Base-by-base conservation (phyloP, 495 filamentous ascomycete genomes). In the Acidiella bohemica region DNA sequence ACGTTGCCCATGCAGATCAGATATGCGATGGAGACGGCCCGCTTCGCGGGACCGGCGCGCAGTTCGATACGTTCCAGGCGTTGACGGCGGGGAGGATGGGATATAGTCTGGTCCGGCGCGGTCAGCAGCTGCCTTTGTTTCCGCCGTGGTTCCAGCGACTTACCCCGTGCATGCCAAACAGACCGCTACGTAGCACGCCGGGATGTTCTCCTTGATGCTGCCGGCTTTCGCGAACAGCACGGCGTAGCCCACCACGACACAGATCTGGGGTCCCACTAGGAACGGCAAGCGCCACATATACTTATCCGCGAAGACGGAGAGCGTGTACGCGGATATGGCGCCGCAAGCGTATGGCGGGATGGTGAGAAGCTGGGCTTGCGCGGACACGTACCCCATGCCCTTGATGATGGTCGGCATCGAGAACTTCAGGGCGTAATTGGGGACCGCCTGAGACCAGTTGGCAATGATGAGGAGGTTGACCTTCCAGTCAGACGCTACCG, bases 21-120 rank as follows among this genome's bases (percentile, higher is more conserved):
- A 17, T 63, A 53, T 0, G 59, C 61, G 12, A 59, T 55, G 1
- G 55, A 58, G 23, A 63, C 60, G 0, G 62, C 64, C 1, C 64
- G 47, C 5, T 58, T 57, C 13, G 44, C 46, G 1, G 59, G 51
- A 4, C 57, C 57, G 0, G 62, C 56, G n/a, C n/a, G 0, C 64
- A 31, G 47, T 65, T 67, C 27, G 61, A 63, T 20, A 54, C 40
- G 1, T 50, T 61, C 64, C 64, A 67, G 6, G 59, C 38, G 28
- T 21, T 41, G 14, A 85, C 90, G 53, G 92, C 93, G n/a, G 87
- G 59, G 47, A 93, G 84, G 57, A 73, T 79, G 0, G 87, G 87
- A 52, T 94, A 95, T 51, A 94, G 94, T 0, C 87, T 60, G 22
- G 20, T 23, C n/a, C n/a, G n/a, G n/a, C 8, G 16, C 6, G 5